These are phyloP conservation scores for Phanerochaete sordida DNA, from an alignment of 768 basidiomycete genomes.

Conservation along the genomic window DNA sequence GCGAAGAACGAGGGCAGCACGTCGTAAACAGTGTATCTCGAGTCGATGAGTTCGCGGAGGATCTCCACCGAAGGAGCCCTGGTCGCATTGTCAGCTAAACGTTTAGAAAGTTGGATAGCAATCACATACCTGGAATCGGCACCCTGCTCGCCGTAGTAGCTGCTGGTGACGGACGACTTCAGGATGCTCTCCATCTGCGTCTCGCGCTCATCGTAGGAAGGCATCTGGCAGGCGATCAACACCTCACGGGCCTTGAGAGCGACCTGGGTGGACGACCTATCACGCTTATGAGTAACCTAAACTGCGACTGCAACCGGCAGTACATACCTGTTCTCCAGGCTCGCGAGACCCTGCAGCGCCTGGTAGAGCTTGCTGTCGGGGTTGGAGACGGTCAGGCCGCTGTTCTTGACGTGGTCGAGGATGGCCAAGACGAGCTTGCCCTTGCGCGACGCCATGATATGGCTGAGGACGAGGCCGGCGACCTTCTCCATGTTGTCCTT, in stretches of 20 bases:
- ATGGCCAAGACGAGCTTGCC: constrained; percentile 82
- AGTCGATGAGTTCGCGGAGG: constrained; percentile 91
- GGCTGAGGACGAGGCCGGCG: constrained; percentile 83
- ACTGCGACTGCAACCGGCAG: not conserved
- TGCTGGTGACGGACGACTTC: constrained; percentile 81
- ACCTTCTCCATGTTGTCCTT: constrained; percentile 92
- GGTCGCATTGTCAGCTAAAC: not conserved
- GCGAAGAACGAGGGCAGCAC: constrained; percentile 96
- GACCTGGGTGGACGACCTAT: constrained; percentile 85
- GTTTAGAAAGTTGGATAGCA: not conserved
- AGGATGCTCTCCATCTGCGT: constrained; percentile 94
- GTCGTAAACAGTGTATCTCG: constrained; percentile 94
- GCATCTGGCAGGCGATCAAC: constrained; percentile 93
- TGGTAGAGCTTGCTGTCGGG: constrained; percentile 70
- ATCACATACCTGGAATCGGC: constrained; percentile 50
- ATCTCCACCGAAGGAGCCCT: constrained; percentile 85
- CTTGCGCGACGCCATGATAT: constrained; percentile 94
- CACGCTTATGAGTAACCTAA: not conserved
- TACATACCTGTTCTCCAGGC: constrained; percentile 82
- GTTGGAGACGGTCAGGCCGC: constrained; percentile 71
- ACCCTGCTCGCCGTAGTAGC: constrained; percentile 86
- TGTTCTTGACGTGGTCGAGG: constrained; percentile 86
- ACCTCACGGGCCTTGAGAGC: constrained; percentile 96
- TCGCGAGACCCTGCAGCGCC: constrained; percentile 77
- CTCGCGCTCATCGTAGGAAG: constrained; percentile 92